A percentile compares a stretch with the other conserved stretches of the same genome.
phyloP scores from a whole-genome alignment of 306 rosid genomes.

The Ochetophila trinervis region DNA sequence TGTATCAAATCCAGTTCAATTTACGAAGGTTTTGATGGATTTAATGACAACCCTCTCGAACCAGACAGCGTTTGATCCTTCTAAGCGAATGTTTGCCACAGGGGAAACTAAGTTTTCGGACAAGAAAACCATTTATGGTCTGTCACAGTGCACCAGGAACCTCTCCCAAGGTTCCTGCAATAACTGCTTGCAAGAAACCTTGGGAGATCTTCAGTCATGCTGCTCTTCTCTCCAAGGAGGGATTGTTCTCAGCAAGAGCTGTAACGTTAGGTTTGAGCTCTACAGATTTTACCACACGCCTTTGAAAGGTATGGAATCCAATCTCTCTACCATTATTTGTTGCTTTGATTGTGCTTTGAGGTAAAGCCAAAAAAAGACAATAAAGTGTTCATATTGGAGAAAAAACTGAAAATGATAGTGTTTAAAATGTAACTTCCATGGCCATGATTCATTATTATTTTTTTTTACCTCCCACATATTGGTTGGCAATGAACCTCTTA shows the following conservation, averaged over 20 bases:
- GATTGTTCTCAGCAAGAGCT: slow-evolving; percentile 32
- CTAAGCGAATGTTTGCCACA: slow-evolving; percentile 48
- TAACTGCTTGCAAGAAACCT: slow-evolving; percentile 38
- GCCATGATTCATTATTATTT: too few species aligned
- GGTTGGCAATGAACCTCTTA: too few species aligned
- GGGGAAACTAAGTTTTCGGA: slow-evolving; percentile 23
- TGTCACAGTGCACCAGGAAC: slow-evolving; percentile 58
- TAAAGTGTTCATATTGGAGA: too few species aligned
- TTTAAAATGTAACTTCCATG: too few species aligned
- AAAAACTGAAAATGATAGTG: too few species aligned
- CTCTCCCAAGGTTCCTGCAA: slow-evolving; percentile 23
- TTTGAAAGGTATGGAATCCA: slow-evolving; percentile 26
- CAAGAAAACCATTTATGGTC: slow-evolving; percentile 40
- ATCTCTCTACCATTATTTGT: neutral
- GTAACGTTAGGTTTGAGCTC: slow-evolving; percentile 44
- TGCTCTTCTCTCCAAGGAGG: slow-evolving; percentile 40
- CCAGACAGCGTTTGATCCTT: slow-evolving; percentile 32
- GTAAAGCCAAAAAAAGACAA: too few species aligned
- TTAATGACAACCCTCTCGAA: slow-evolving; percentile 25
- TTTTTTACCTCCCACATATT: too few species aligned
- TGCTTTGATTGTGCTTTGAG: neutral
- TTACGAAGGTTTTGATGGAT: slow-evolving; percentile 16
- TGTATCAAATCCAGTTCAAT: slow-evolving; percentile 16
- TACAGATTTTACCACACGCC: slow-evolving; percentile 35
- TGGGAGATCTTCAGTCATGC: slow-evolving; percentile 29